A percentile compares a stretch with the other conserved stretches of the same genome.
phyloP scores from a whole-genome alignment of 163 green algal genomes.

The Picocystis sp. region DNA sequence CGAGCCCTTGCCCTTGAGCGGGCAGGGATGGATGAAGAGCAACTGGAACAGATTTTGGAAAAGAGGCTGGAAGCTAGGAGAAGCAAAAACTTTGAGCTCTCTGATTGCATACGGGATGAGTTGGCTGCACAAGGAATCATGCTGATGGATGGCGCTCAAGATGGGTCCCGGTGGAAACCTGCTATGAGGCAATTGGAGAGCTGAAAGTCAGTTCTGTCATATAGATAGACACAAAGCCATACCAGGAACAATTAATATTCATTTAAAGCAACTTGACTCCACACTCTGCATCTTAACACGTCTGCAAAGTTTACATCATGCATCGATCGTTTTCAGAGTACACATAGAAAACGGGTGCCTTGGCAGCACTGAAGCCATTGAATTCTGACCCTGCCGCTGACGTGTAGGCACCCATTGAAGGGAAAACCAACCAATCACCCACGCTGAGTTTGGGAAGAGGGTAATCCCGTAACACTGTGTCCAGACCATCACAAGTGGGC shows the following conservation, averaged over 20 bases:
- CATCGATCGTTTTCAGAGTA: slow-evolving; percentile 17
- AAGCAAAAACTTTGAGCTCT: slow-evolving; percentile 63
- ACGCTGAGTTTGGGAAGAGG: slow-evolving; percentile 59
- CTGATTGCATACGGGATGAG: slow-evolving; percentile 51
- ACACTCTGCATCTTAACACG: background rate
- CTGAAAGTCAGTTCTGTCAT: no score
- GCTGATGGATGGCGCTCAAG: slow-evolving; percentile 45
- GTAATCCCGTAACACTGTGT: slow-evolving; percentile 34
- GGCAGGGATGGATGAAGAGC: slow-evolving; percentile 42
- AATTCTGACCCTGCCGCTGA: slow-evolving; percentile 78
- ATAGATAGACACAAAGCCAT: no score
- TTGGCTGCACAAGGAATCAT: slow-evolving; percentile 48
- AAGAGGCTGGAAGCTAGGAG: slow-evolving; percentile 32
- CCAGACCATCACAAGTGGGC: slow-evolving; percentile 88
- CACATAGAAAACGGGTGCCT: slow-evolving; percentile 36
- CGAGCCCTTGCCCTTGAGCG: slow-evolving; percentile 38
- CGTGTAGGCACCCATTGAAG: slow-evolving; percentile 86
- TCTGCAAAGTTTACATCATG: background rate
- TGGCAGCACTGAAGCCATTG: slow-evolving; percentile 52
- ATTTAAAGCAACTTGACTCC: background rate
- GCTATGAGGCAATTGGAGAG: no score
- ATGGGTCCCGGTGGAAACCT: no score
- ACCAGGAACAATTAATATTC: background rate
- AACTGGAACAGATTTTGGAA: slow-evolving; percentile 40
- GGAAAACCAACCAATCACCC: slow-evolving; percentile 88